Base-by-base conservation (phyloP, 805 yeast genomes). In the Wickerhamomyces silvicola region DNA sequence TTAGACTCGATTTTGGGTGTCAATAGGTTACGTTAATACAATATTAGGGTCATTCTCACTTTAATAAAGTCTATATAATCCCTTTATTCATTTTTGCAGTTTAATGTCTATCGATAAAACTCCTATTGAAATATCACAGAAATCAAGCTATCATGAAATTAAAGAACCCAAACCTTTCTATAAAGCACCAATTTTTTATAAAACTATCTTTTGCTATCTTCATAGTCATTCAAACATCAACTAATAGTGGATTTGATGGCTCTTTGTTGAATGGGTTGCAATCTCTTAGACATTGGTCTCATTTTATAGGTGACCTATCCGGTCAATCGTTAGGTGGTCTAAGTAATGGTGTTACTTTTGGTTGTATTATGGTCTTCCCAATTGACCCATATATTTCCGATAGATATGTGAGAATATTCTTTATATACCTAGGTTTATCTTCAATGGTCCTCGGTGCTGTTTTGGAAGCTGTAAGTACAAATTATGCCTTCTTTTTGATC, bases 181-280 rank as follows among this genome's bases (percentile, higher is more conserved):
- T 35, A 39, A 36, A 7, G 62, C 61, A 14, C 53, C 55, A 6
- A n/a, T 65, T 68, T 39, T 48, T 72, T 27, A 27, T 54, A 7
- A 33, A 35, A 20, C 55, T 72, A 35, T 56, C 60, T 30, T 42
- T 54, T 26, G 48, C 57, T 6, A 47, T 70, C 25, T 52, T 67
- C 22, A 45, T 66, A n/a, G 56, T 63, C 36, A 60, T 73, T 15
- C 44, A 70, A 25, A 57, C 70, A 19, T 62, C 75, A 4, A 62
- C 72, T 26, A 66, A 64, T 41, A 61, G 49, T 33, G 72, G 72
- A 32, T 68, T 56, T 37, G 72, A 67, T 53, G 69, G 68, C 31
- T 61, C 67, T 12, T 57, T 71, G 63, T 50, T 71, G 45, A 70
- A 71, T 42, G 72, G 70, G 25, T 54, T 70, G 35, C 76, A 72